Evolutionary conservation across 164 flowering plant species (phyloP), one percentile per base, ranked within the genome.

Genomic region (Chloranthus sessilifolius): DNA sequence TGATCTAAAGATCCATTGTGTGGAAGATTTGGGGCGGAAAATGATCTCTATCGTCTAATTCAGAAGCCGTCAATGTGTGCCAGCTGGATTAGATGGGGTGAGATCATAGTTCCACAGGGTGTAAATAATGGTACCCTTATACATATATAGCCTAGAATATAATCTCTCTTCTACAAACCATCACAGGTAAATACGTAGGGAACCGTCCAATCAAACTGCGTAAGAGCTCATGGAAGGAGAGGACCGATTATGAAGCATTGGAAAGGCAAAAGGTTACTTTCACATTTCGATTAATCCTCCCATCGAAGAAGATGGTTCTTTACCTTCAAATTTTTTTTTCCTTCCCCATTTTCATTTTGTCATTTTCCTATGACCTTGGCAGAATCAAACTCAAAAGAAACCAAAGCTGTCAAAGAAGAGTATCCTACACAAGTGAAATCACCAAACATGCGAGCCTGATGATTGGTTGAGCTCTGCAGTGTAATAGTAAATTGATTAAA

Each of bases 171-270:
- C n/a, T n/a, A n/a, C n/a, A n/a, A n/a, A 17, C 5, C n/a, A 21
- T 29, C 25, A 35, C 53, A 69, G 73, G 73, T 44, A 69, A 69
- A 46, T 69, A 69, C 46, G 73, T 69, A 43, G 73, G 73, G 16
- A 69, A 69, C 43, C 73, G 73, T 39, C 73, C 73, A 26, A 69
- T 69, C 35, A 69, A 69, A 54, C 53, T 69, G 17, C 79, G 88
- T 2, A 89, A 89, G 73, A 89, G 97, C 71, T 70, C 71, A 22
- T 87, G 91, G 95, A 79, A 59, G 69, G 95, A 87, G 50, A 78
- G 95, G 64, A 87, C 68, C 16, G 88, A 87, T 55, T 16, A 37
- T 34, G 88, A 86, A 14, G 95, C 97, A 17, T 41, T 84, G 67
- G 78, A 60, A 55, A 80, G 79, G 60, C 94, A 84, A 24, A 85